Conservation (phyloP, 768 basidiomycete genomes). For the Lactarius sanguifluus region DNA sequence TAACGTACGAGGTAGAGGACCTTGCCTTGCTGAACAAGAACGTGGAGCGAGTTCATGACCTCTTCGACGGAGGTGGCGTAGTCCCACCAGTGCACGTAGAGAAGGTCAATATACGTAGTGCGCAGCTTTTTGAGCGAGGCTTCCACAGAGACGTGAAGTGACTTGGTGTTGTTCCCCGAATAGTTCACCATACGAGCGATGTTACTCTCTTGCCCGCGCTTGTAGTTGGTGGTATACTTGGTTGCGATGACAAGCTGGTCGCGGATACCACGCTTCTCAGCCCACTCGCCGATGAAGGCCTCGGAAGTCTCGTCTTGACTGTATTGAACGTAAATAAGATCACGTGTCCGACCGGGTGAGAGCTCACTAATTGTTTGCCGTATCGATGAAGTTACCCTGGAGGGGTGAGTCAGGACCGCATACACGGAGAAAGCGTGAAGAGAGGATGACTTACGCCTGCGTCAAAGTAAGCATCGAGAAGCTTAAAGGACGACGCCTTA, state of each 20-base stretch:
- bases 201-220: conserved; percentile 26
- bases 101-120: conserved; percentile 48
- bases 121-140: conserved; percentile 49
- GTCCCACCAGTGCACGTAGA: conserved; percentile 54
- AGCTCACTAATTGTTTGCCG: conserved; percentile 46
- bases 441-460: conserved; percentile 46
- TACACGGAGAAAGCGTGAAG: neutral
- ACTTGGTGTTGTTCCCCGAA: conserved; percentile 46
- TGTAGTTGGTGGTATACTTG: conserved; percentile 33
- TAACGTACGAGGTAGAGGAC: conserved; percentile 39
- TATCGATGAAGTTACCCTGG: conserved; percentile 52
- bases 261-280: conserved; percentile 42
- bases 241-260: conserved; percentile 52
- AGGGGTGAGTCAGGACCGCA: conserved; percentile 43
- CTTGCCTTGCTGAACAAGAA: conserved; percentile 50
- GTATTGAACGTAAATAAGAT: neutral
- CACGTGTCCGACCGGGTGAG: neutral
- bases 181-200: conserved; percentile 36
- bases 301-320: conserved; percentile 61
- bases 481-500: conserved; percentile 44
- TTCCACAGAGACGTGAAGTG: conserved; percentile 40
- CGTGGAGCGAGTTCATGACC: conserved; percentile 54
- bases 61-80: conserved; percentile 53
- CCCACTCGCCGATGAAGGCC: conserved; percentile 53
- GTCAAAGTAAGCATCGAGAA: conserved; percentile 47